A percentile compares a stretch with the other conserved stretches of the same genome.
Evolutionary conservation across 225 moss, liverwort and hornwort genomes (phyloP).

Genomic region (Anthoceros angustus): DNA sequence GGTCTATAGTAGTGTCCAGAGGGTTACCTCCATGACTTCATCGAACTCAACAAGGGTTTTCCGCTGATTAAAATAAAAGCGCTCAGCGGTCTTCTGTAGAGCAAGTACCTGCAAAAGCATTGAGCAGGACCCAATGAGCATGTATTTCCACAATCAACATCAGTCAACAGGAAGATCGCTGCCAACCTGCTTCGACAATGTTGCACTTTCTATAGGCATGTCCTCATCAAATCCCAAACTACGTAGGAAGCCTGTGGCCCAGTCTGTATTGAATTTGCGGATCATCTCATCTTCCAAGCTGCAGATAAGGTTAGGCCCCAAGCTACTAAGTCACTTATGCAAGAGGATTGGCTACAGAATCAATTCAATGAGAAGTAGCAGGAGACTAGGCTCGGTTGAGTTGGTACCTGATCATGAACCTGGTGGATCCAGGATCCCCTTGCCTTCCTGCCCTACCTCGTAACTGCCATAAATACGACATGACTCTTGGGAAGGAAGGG

Average conservation of each 20-base stretch:
- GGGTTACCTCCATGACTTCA: slow-evolving; percentile 69
- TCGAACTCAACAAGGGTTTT: slow-evolving; percentile 92
- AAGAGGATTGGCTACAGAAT: background rate
- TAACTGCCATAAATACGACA: slow-evolving; percentile 12
- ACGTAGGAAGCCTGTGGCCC: slow-evolving; percentile 73
- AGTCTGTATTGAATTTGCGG: slow-evolving; percentile 90
- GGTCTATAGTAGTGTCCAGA: background rate
- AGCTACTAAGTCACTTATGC: background rate
- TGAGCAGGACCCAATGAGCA: background rate
- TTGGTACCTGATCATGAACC: slow-evolving; percentile 77
- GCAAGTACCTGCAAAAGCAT: slow-evolving; percentile 23
- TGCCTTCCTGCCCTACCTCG: slow-evolving; percentile 83
- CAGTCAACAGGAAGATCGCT: background rate
- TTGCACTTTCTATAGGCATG: slow-evolving; percentile 71
- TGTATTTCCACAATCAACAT: background rate
- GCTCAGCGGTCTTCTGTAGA: slow-evolving; percentile 81
- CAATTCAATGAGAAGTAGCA: background rate
- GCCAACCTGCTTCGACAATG: slow-evolving; percentile 50
- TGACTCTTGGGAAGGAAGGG: too few relatives aligned
- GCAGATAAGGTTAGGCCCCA: background rate
- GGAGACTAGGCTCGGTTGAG: background rate
- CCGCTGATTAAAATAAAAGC: slow-evolving; percentile 82
- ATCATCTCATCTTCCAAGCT: slow-evolving; percentile 98
- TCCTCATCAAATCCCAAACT: slow-evolving; percentile 82
- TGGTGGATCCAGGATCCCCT: slow-evolving; percentile 95